Percentiles rank a stretch among this genome's conserved stretches.
Conservation (phyloP, 2,329 filamentous ascomycete genomes). For the Sodiomyces alkalinus region DNA sequence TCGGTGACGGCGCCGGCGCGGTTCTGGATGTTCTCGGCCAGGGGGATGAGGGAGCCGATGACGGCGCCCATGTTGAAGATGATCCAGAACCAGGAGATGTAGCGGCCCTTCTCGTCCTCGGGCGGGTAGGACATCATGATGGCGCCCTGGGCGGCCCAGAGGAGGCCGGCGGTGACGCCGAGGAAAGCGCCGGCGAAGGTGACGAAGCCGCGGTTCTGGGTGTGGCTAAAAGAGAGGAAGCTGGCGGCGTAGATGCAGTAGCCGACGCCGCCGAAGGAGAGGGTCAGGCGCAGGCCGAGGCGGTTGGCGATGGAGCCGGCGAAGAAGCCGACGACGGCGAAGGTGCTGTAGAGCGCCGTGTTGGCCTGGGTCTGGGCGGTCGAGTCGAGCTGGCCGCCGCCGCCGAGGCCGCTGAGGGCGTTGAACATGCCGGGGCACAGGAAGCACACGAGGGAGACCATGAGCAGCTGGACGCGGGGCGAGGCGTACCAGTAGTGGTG, state of each 20-base stretch:
- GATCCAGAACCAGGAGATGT: conserved; percentile 86
- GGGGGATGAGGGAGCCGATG: conserved; percentile 65
- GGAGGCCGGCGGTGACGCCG: conserved; percentile 62
- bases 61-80: conserved; percentile 90
- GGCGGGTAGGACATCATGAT: conserved; percentile 85
- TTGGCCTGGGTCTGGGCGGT: conserved; percentile 49
- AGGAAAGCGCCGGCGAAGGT: conserved; percentile 64
- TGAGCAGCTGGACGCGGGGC: conserved; percentile 53
- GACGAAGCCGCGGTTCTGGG: conserved; percentile 50
- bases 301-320: conserved; percentile 67
- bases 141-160: conserved; percentile 72
- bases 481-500: conserved; percentile 55
- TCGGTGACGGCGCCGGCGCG: conserved; percentile 41
- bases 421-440: conserved; percentile 63
- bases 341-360: conserved; percentile 58
- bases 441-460: conserved; percentile 44
- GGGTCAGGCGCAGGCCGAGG: conserved; percentile 51
- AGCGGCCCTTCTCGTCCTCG: conserved; percentile 70
- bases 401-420: conserved; percentile 49
- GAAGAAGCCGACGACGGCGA: conserved; percentile 52
- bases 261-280: conserved; percentile 59
- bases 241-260: conserved; percentile 62
- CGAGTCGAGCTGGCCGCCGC: conserved; percentile 41
- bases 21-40: conserved; percentile 55
- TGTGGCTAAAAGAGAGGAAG: conserved; percentile 59